Percentiles rank a stretch among this genome's conserved stretches.
Conservation (phyloP, 805 yeast genomes). For the Saccharomycodes ludwigii region DNA sequence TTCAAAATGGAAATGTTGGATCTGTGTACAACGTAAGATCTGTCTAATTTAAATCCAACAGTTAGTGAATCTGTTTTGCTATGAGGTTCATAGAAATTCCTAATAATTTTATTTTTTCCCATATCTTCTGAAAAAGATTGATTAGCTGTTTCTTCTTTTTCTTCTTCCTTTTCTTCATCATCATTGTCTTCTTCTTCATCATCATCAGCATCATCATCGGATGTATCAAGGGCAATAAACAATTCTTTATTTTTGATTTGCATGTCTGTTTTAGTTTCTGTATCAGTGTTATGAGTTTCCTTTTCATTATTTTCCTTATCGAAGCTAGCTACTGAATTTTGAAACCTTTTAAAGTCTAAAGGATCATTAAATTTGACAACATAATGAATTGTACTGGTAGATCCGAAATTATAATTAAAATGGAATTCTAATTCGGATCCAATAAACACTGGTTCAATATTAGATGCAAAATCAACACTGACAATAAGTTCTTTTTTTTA, state of each 20-base stretch:
- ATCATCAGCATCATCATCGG: conserved; percentile 23
- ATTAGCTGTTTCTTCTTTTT: conserved; percentile 6
- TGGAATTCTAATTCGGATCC: conserved; percentile 40
- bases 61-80: conserved; percentile 38
- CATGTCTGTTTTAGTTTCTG: conserved; percentile 25
- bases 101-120: conserved; percentile 7
- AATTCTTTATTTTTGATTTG: too few relatives aligned
- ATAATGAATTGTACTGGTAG: conserved; percentile 41
- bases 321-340: conserved; percentile 43
- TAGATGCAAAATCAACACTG: conserved; percentile 32
- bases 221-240: conserved; percentile 19
- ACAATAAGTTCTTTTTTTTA: conserved; percentile 16
- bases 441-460: conserved; percentile 57
- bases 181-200: conserved; percentile 26
- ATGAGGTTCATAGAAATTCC: conserved; percentile 3
- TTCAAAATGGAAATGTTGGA: conserved; percentile 71
- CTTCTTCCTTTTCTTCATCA: conserved; percentile 28
- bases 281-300: conserved; percentile 45
- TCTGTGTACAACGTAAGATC: conserved; percentile 73
- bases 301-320: conserved; percentile 34
- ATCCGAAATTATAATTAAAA: conserved; percentile 41
- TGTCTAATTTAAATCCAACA: conserved; percentile 55
- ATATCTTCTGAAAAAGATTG: neutral
- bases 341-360: conserved; percentile 33
- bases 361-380: conserved; percentile 40